A percentile compares a stretch with the other conserved stretches of the same genome.
Conservation (phyloP, 1,284 basidiomycete genomes). For the Malassezia psittaci region DNA sequence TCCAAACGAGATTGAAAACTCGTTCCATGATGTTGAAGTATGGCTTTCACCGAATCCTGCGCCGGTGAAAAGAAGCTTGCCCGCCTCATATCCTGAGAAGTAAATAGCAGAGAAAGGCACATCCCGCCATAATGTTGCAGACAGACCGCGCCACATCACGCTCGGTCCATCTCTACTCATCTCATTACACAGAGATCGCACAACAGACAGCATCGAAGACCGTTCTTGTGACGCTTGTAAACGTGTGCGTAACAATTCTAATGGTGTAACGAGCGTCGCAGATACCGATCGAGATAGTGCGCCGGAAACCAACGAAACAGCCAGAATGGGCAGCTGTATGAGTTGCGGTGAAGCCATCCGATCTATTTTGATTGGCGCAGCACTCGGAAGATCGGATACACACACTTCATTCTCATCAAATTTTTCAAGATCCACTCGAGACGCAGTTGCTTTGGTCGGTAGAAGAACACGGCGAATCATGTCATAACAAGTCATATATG, state of each 20-base stretch:
- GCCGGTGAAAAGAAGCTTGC: constrained; percentile 43
- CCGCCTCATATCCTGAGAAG: constrained; percentile 55
- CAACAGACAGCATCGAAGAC: constrained; percentile 22
- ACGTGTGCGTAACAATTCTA: constrained; percentile 87
- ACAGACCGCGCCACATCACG: constrained; percentile 79
- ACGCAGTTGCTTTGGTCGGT: constrained; percentile 3
- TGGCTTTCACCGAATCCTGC: constrained; percentile 48
- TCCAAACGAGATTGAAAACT: constrained; percentile 66
- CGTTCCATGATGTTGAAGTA: constrained; percentile 49
- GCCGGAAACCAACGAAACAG: constrained; percentile 72
- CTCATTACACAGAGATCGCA: constrained; percentile 27
- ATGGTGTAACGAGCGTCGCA: constrained; percentile 70
- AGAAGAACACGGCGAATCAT: constrained; percentile 57
- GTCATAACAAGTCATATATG: constrained; percentile 95
- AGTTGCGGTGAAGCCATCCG: background rate
- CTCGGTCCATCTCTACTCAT: constrained; percentile 16
- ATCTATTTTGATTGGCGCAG: constrained; percentile 4
- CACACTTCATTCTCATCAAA: background rate
- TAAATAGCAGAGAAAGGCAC: constrained; percentile 93
- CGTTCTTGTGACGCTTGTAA: constrained; percentile 55
- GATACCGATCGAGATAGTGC: constrained; percentile 69
- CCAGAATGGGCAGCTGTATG: constrained; percentile 28
- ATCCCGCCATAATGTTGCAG: constrained; percentile 86
- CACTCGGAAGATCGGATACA: constrained; percentile 1
- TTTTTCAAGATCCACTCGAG: background rate